Evolutionary conservation across 2,329 filamentous ascomycete genomes (phyloP), one percentile per base, ranked within the genome.

Genomic region (Verticillium dahliae): DNA sequence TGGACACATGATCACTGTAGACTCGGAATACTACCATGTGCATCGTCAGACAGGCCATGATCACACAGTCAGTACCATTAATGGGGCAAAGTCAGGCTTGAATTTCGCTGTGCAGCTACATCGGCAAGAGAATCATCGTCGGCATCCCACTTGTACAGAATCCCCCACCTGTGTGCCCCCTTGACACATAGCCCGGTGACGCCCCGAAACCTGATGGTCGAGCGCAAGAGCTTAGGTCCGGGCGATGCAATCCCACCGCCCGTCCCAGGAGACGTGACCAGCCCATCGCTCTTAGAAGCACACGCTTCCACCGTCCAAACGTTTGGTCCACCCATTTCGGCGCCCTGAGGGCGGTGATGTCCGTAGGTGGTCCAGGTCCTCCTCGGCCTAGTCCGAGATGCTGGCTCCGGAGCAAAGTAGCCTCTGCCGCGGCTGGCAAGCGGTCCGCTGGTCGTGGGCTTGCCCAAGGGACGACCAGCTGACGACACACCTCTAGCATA

Each of bases 401-500:
- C 80, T 83, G 80, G 80, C 80, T 82, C 76, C 79, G 78, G 80
- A 80, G 81, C 80, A 81, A 81, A 81, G 78, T 80, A 69, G 73
- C 76, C 70, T 75, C 73, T 75, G 73, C 73, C 74, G 70, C 60
- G 70, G 55, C 61, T 59, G 58, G 57, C 58, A 58, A 35, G 57
- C 64, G 60, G 39, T 7, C 35, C 7, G 18, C 45, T 18, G 18
- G 7, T 52, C 45, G 45, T 52, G 18, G 22, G 6, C 45, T 52
- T 52, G n/a, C 45, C 45, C 7, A 18, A n/a, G 18, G 18, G 45
- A 52, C 45, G 45, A 7, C 45, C 45, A 50, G 37, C 50, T 63
- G 27, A 56, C 38, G 45, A 56, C 52, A 63, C 59, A 58, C 61
- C 65, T 57, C 65, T 39, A 70, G 74, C 72, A 76, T 72, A 62